phyloP scores from a whole-genome alignment of 2,329 filamentous ascomycete species.

The Elsinoe australis region DNA sequence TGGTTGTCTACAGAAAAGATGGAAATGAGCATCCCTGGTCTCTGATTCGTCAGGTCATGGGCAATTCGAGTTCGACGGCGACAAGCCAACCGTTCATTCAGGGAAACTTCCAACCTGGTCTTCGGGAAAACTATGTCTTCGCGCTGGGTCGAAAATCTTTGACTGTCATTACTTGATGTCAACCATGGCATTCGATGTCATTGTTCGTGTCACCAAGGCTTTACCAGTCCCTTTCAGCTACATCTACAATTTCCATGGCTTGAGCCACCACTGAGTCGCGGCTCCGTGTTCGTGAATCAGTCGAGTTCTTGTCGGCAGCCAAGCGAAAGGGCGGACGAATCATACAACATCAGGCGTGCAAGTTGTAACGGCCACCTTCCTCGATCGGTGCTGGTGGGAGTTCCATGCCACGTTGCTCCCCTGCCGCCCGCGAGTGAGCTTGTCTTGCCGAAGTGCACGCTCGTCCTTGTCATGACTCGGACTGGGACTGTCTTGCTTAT shows the following conservation, averaged over 20 bases:
- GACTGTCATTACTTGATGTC: background rate
- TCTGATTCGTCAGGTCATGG: slow-evolving; percentile 5
- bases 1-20: too few relatives aligned
- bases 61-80: slow-evolving; percentile 3
- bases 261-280: background rate
- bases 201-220: too few relatives aligned
- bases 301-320: background rate
- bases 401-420: slow-evolving; percentile 14
- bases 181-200: background rate
- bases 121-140: too few relatives aligned
- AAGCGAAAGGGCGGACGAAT: slow-evolving; percentile 4
- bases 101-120: too few relatives aligned
- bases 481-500: slow-evolving; percentile 4
- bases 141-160: too few relatives aligned
- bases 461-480: slow-evolving; percentile 12
- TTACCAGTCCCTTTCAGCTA: background rate
- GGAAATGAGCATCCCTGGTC: too few relatives aligned
- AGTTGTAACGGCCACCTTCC: slow-evolving; percentile 13
- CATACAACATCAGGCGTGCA: too few relatives aligned
- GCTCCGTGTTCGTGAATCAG: background rate
- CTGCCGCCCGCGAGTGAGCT: slow-evolving; percentile 2
- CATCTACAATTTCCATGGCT: background rate
- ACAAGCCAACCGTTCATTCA: too few relatives aligned
- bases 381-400: slow-evolving; percentile 8
- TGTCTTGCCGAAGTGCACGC: background rate